These are phyloP conservation scores for Zygotorulaspora danielsina DNA, from an alignment of 805 yeast species.

Conservation along the genomic window DNA sequence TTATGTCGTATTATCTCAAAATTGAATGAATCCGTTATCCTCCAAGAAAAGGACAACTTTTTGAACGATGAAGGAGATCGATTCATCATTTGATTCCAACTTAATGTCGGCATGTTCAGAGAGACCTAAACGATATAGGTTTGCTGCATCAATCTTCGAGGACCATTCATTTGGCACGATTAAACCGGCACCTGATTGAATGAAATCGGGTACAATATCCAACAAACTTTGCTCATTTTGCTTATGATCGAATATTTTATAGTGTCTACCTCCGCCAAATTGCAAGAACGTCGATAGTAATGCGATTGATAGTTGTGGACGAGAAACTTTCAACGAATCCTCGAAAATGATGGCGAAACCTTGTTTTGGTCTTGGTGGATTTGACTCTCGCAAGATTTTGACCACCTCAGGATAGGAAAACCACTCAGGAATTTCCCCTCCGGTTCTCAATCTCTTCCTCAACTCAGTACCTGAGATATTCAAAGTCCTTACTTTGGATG, in stretches of 20 bases:
- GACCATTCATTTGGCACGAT: slow-evolving; percentile 47
- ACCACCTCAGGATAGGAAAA: slow-evolving; percentile 97
- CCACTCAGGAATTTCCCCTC: slow-evolving; percentile 91
- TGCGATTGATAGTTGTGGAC: slow-evolving; percentile 70
- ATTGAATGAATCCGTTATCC: slow-evolving; percentile 75
- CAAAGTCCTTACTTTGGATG: slow-evolving; percentile 67
- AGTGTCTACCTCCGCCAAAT: slow-evolving; percentile 75
- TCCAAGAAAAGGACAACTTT: slow-evolving; percentile 69
- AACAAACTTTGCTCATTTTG: slow-evolving; percentile 69
- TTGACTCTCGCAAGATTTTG: slow-evolving; percentile 79
- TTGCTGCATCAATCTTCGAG: slow-evolving; percentile 19
- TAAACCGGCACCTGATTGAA: slow-evolving; percentile 87
- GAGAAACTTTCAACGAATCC: slow-evolving; percentile 56
- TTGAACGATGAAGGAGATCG: slow-evolving; percentile 67
- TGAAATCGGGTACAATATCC: slow-evolving; percentile 40
- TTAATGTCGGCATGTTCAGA: slow-evolving; percentile 54
- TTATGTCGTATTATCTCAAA: too few relatives aligned
- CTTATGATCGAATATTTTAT: slow-evolving; percentile 45
- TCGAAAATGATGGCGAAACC: slow-evolving; percentile 78
- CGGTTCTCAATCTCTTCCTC: slow-evolving; percentile 79
- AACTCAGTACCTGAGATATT: slow-evolving; percentile 94
- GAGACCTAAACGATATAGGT: slow-evolving; percentile 44
- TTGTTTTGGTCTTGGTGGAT: slow-evolving; percentile 86
- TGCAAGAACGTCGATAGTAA: slow-evolving; percentile 88
- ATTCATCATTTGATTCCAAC: slow-evolving; percentile 49